Percentiles rank a stretch among this genome's conserved stretches.
Conservation (phyloP, 176 grass and related monocot species). For the Thalia dealbata region DNA sequence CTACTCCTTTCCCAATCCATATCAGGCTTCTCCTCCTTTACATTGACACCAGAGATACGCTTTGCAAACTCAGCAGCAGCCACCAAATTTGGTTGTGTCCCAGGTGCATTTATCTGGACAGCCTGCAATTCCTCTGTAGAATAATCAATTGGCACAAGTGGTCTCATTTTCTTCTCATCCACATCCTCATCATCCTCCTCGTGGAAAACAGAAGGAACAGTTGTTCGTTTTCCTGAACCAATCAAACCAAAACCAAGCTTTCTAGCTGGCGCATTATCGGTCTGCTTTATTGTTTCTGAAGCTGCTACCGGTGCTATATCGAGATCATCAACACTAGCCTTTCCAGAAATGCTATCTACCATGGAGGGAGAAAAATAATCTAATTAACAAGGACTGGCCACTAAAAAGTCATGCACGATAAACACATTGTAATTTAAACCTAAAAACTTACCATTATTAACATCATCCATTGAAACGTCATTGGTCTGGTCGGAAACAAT, state of each 20-base stretch:
- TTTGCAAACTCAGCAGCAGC: conserved; percentile 90
- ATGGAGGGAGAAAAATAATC: conserved; percentile 5
- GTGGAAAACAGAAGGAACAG: conserved; percentile 88
- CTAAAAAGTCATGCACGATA: not conserved
- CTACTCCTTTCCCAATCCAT: conserved; percentile 34
- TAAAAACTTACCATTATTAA: conserved; percentile 32
- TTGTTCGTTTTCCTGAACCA: conserved; percentile 65
- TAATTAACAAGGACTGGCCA: not conserved
- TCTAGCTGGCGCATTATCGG: conserved; percentile 51
- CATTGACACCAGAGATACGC: conserved; percentile 51
- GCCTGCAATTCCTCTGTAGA: conserved; percentile 80
- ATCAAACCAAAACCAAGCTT: conserved; percentile 91
- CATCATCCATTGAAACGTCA: conserved; percentile 27
- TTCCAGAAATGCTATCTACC: conserved; percentile 41
- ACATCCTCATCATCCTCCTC: conserved; percentile 67
- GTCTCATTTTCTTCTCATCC: conserved; percentile 69
- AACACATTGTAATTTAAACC: not conserved
- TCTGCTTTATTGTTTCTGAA: conserved; percentile 44
- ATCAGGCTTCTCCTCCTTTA: conserved; percentile 63
- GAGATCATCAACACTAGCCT: conserved; percentile 30
- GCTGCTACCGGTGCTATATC: conserved; percentile 19
- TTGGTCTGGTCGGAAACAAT: conserved; percentile 28
- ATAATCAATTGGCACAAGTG: conserved; percentile 94
- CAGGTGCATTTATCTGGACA: conserved; percentile 48
- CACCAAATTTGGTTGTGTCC: conserved; percentile 42